Evolutionary conservation across 768 basidiomycete species (phyloP).

Genomic region (Boletales sp.): DNA sequence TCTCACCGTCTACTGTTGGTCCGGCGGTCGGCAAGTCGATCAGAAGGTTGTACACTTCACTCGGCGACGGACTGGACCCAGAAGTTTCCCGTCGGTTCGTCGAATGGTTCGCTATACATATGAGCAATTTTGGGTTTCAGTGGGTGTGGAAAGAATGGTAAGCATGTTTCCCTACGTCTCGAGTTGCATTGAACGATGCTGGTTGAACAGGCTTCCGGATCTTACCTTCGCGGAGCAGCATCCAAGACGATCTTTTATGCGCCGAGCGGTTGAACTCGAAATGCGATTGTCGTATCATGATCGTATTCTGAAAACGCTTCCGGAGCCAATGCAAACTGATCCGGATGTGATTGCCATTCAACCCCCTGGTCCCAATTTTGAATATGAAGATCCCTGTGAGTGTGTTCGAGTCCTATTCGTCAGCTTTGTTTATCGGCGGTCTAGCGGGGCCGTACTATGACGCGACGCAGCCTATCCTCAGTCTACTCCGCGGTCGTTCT

Average conservation of each 20-base stretch:
- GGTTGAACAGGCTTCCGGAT: constrained; percentile 72
- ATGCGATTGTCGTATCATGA: constrained; percentile 92
- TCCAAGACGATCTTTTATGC: constrained; percentile 86
- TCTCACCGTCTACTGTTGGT: constrained; percentile 89
- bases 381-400: constrained; percentile 79
- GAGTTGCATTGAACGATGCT: background rate
- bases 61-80: constrained; percentile 86
- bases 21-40: constrained; percentile 97
- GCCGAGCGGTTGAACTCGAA: constrained; percentile 83
- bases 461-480: constrained; percentile 73
- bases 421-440: background rate
- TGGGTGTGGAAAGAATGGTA: constrained; percentile 99
- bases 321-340: constrained; percentile 72
- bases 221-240: constrained; percentile 69
- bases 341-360: constrained; percentile 61
- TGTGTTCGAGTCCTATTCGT: constrained; percentile 1
- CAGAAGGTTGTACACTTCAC: constrained; percentile 71
- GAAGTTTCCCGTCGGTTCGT: constrained; percentile 79
- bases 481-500: constrained; percentile 76
- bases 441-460: constrained; percentile 76
- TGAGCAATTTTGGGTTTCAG: constrained; percentile 96
- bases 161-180: constrained; percentile 15
- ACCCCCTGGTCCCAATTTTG: constrained; percentile 75
- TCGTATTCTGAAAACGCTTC: constrained; percentile 84
- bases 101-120: constrained; percentile 94